Evolutionary conservation across 257 asterid species (phyloP), one percentile per base, ranked within the genome.

Genomic region (Scutellaria barbata): DNA sequence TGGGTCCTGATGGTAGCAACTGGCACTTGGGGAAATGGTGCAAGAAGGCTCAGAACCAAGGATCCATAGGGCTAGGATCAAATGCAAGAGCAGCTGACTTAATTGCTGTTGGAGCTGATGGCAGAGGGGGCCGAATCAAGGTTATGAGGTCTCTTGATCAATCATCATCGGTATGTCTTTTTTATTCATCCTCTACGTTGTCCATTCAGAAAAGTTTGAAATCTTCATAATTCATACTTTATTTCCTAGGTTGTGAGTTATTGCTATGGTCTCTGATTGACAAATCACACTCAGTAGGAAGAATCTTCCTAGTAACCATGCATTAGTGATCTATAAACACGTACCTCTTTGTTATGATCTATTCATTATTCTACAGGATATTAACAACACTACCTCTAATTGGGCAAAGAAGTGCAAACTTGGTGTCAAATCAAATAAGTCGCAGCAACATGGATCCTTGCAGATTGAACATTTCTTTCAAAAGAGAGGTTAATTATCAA

Each of bases 1-100:
- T 84, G 57, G 97, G 99, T 35, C 96, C 93, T 48, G 96, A 89
- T 82, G 97, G 96, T 72, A 86, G 85, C 33, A 85, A 83, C 67
- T 80, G 92, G 95, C 94, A 87, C 81, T 81, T 89, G 84, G 99
- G 99, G 7, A 95, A 87, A 81, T 95, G 98, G 99, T 89, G 98
- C 86, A 95, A 88, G 84, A 88, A 79, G 80, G 81, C 46, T 74
- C 80, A 71, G 51, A 77, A 59, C 69, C 79, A 83, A 68, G 81
- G 87, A 42, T 81, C 90, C 74, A 75, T 72, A 18, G 14, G 75
- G 33, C 54, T 77, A 59, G 81, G 87, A 42, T 80, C 89, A 74
- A 79, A 66, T 55, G 55, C 85, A 59, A 64, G 58, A 42, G 30
- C 85, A 8, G 86, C 96, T n/a, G 85, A 88, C 71, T 78, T 95